These are phyloP conservation scores for Colletotrichum abscissum DNA, from an alignment of 2,329 filamentous ascomycete genomes.

Conservation along the genomic window DNA sequence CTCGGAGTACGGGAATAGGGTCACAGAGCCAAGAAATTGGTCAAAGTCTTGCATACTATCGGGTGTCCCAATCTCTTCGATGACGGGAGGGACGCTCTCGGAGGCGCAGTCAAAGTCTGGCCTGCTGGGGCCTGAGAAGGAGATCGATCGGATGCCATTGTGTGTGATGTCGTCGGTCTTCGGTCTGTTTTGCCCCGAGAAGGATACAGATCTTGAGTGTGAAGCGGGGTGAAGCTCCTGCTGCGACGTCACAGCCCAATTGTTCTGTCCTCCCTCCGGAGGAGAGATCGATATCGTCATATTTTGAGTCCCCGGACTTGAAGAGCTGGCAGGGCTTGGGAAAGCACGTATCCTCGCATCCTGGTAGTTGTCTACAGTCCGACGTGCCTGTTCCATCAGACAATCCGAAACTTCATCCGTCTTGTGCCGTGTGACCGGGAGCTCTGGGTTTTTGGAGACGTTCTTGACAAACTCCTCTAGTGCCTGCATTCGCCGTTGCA, in stretches of 20 bases:
- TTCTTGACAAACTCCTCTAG: constrained; percentile 29
- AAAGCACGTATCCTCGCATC: not conserved
- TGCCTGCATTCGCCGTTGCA: constrained; percentile 29
- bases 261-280: not conserved
- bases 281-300: not conserved
- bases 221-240: not conserved
- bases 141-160: constrained; percentile 1
- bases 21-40: constrained; percentile 3
- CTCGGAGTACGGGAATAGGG: constrained; percentile 21
- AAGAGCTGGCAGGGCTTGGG: constrained; percentile 14
- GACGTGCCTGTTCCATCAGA: not conserved
- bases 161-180: not conserved
- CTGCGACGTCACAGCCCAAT: not conserved
- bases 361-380: not conserved
- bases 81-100: not conserved
- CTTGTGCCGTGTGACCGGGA: not conserved
- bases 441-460: not conserved
- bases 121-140: constrained; percentile 8
- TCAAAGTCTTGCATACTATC: not conserved
- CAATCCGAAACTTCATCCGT: not conserved
- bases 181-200: constrained; percentile 11
- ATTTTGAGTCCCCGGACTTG: not conserved
- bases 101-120: not conserved
- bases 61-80: not conserved
- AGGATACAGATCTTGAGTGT: constrained; percentile 10